Base-by-base conservation (phyloP, 352 stramenopile species). In the Thraustochytrium sp. region DNA sequence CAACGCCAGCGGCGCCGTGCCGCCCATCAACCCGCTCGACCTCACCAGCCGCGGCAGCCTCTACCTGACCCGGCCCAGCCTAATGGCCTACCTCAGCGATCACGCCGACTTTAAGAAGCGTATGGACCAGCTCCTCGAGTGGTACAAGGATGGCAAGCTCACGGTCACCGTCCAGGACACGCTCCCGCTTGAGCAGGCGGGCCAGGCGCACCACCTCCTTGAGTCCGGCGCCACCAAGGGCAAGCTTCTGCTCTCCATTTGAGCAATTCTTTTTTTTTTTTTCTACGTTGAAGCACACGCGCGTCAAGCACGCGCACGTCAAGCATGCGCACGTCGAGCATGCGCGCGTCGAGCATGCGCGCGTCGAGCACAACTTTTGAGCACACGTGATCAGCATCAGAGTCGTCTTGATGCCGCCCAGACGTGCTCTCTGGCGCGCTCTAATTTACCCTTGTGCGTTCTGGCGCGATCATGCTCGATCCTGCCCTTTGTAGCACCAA, bases 11-110 rank as follows among this genome's bases (percentile, higher is more conserved):
- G 90, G 90, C 54, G 88, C 89, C 46, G 88, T 91, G 31, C 89
- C 89, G 44, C 88, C 89, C 26, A 91, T 92, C 82, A 89, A 89
- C 42, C 87, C 92, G 11, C 85, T 93, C 16, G 86, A 88, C 55
- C 86, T 92, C 83, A 92, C 91, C 77, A 85, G 84, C 38, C 90
- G 91, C 26, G 74, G 74, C 59, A 92, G 88, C 26, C 86, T 86
- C n/a, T 92, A 89, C 80, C 86, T 93, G 0, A 92, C 89, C 13
- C 86, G 90, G 68, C 90, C 90, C 16, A 92, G 91, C 85, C 85
- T 93, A 34, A 83, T 90, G 53, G 90, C 92, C 72, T 93, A 92
- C 85, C 89, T 85, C 44, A 74, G 85, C 8, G 82, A 87, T 56
- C 84, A 88, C 29, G 89, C 88, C 18, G 89, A 93, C 63, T 78